Evolutionary conservation across 805 yeast species (phyloP), one percentile per base, ranked within the genome.

Genomic region (Kuraishia molischiana): DNA sequence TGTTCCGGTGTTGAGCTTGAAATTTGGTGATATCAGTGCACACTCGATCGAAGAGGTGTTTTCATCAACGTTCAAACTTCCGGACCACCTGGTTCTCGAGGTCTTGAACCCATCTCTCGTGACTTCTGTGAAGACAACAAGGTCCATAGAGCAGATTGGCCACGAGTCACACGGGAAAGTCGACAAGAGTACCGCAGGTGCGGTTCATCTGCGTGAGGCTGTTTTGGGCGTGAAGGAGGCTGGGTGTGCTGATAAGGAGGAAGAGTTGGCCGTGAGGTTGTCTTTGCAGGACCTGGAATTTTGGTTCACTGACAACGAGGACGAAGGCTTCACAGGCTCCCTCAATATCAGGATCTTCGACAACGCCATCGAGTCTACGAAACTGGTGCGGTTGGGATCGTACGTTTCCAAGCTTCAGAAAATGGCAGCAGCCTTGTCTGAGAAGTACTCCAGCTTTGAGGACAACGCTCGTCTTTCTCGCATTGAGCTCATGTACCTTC

Each of bases 1-100:
- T 1, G 47, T 73, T 3, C 81, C 82, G 0, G 49, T 50, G 4
- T 41, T 74, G 0, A 55, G 61, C 4, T 3, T 76, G 1, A 50
- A 59, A 14, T 30, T 35, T 8, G 36, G 36, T 11, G 33, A 26
- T 10, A 19, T 19, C n/a, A 32, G 21, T 19, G 35, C 22, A 3
- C 6, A 19, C 22, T 29, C 31, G 9, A 14, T 32, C 19, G 30
- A 31, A 4, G 24, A 30, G 15, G 29, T 30, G 15, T 32, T 39
- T 15, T 33, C n/a, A 8, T 10, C 44, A 37, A 47, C 58, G 0
- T 11, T 31, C 14, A 31, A 34, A 5, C 44, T 50, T 6, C 40
- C 43, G 0, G 62, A 63, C 11, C 50, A 42, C 15, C 10, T 61
- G 2, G 54, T 54, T 29, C 3, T 69, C 2, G 52, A 51, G 1